Evolutionary conservation across 2,329 filamentous ascomycete genomes (phyloP).

Genomic region (Penicillium sp.): DNA sequence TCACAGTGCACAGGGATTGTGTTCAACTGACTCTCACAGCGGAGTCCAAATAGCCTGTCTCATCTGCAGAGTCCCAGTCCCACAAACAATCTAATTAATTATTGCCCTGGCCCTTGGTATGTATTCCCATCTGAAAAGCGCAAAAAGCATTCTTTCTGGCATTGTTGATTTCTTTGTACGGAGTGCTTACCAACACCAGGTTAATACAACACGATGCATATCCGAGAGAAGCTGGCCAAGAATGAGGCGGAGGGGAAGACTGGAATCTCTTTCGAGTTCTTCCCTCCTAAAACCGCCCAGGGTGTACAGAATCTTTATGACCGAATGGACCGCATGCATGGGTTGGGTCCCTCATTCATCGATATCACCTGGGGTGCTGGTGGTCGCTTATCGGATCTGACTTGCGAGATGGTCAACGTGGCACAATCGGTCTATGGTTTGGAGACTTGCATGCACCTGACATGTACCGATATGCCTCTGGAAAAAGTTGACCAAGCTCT

Average conservation of each 20-base stretch:
- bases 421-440: conserved; percentile 93
- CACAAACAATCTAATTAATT: conserved; percentile 7
- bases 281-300: conserved; percentile 84
- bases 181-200: conserved; percentile 11
- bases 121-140: not conserved
- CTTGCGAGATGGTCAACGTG: conserved; percentile 95
- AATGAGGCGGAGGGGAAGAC: conserved; percentile 75
- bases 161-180: not conserved
- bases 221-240: conserved; percentile 84
- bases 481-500: conserved; percentile 89
- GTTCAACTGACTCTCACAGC: not conserved
- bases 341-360: conserved; percentile 89
- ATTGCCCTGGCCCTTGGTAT: conserved; percentile 1
- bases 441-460: conserved; percentile 98
- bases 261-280: conserved; percentile 99
- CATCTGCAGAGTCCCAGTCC: conserved; percentile 12
- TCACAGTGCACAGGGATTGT: conserved; percentile 13
- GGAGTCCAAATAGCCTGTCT: conserved; percentile 11
- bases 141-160: not conserved
- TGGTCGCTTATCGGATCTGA: conserved; percentile 84
- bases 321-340: conserved; percentile 98
- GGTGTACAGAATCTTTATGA: conserved; percentile 99
- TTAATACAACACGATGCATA: conserved; percentile 70
- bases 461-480: conserved; percentile 95
- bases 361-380: conserved; percentile 99